Evolutionary conservation across 495 filamentous ascomycete genomes (phyloP).

Genomic region (Podospora australis): DNA sequence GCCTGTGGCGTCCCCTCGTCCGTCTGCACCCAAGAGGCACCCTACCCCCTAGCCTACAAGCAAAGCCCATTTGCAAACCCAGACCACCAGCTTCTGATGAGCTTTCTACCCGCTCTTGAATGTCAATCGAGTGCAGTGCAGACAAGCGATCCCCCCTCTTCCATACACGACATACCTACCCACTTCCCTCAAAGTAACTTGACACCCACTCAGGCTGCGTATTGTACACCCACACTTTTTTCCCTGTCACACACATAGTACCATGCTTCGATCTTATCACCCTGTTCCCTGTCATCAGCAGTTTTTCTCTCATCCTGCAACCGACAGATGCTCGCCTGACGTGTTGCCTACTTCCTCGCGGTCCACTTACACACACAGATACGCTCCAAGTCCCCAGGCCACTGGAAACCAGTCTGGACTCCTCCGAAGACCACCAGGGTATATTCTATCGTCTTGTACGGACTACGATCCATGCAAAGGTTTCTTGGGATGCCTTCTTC

Average conservation of each 20-base stretch:
- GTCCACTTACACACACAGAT: constrained; percentile 21
- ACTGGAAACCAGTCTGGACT: constrained; percentile 1
- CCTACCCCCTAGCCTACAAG: no score
- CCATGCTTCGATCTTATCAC: not conserved
- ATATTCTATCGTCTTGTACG: constrained; percentile 5
- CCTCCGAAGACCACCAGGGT: not conserved
- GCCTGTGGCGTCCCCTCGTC: constrained; percentile 3
- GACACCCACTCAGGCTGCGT: constrained; percentile 3
- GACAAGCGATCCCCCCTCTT: no score
- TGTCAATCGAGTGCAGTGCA: not conserved
- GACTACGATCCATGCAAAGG: constrained; percentile 18
- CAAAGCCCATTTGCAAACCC: no score
- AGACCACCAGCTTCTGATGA: not conserved
- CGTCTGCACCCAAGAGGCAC: not conserved
- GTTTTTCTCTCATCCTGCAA: not conserved
- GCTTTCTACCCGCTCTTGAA: not conserved
- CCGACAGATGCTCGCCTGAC: not conserved
- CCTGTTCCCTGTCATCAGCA: constrained; percentile 3
- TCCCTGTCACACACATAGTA: not conserved
- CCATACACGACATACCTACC: no score
- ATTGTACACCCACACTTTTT: constrained; percentile 13
- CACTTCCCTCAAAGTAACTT: no score
- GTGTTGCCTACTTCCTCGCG: constrained; percentile 4
- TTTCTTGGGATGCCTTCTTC: no score
- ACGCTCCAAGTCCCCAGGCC: constrained; percentile 8